Conservation (phyloP, 768 basidiomycete species). For the Boletus coccyginus region DNA sequence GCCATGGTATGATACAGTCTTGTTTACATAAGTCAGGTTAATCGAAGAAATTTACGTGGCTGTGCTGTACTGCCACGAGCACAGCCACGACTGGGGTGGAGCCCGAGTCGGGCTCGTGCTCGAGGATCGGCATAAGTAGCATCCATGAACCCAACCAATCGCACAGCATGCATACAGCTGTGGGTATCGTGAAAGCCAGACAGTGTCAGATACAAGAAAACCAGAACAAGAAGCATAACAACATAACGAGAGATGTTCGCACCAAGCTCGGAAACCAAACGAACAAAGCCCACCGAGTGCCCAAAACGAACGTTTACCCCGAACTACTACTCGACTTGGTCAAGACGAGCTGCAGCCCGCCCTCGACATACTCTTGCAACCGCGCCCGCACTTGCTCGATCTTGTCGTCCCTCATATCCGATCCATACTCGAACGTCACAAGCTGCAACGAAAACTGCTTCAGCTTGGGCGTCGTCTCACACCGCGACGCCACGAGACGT, state of each 20-base stretch:
- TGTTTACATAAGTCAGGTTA: background rate
- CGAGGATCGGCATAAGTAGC: no score
- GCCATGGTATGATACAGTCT: background rate
- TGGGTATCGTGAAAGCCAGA: background rate
- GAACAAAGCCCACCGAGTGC: no score
- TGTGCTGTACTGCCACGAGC: no score
- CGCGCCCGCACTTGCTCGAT: constrained; percentile 16
- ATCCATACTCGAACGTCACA: constrained; percentile 29
- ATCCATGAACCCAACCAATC: background rate
- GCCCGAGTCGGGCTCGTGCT: no score
- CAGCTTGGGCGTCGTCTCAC: constrained; percentile 6
- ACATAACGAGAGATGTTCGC: background rate
- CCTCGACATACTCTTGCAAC: constrained; percentile 19
- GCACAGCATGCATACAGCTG: background rate
- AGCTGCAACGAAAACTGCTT: constrained; percentile 25
- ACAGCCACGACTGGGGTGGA: no score
- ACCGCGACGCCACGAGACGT: constrained; percentile 26
- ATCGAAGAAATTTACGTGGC: no score
- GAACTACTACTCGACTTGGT: constrained; percentile 19
- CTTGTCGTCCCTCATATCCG: constrained; percentile 27
- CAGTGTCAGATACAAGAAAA: background rate
- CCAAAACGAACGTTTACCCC: background rate
- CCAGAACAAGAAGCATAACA: background rate
- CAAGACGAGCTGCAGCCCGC: constrained; percentile 21
- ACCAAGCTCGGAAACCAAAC: no score